Evolutionary conservation across 495 filamentous ascomycete genomes (phyloP), one percentile per base, ranked within the genome.

Genomic region (Melanomma pulvis-pyrius): DNA sequence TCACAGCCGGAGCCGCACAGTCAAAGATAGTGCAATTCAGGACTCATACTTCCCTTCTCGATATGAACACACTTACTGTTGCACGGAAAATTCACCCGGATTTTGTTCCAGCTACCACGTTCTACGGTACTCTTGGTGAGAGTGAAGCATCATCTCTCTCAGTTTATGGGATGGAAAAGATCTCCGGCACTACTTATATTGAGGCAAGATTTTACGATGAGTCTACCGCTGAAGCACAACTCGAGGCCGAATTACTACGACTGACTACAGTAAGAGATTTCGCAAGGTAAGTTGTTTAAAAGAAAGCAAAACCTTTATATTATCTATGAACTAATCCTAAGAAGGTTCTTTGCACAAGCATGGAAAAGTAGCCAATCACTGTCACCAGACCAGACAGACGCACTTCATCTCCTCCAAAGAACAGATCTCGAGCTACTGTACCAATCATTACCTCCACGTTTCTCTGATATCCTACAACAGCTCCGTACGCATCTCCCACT

Each of bases 1-100:
- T 64, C 1, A 51, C 22, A 17, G 61, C 51, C 39, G 51, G 61
- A 6, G 36, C 28, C 51, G 15, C 13, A 29, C 1, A 64, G 32
- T 36, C 32, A 36, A 36, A 57, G 61, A 46, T 64, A n/a, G 51
- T 64, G 2, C 51, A 64, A 32, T 64, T 64, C 28, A 15, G 51
- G 11, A 28, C 17, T 26, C 32, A 47, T 30, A 34, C 2, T 29
- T 47, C 39, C 12, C 22, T 29, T 44, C 19, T 47, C 26, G 51
- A 63, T 63, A 54, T 63, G 41, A 19, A 46, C 8, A 55, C 49
- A 41, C 41, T 47, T 21, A 1, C 21, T 41, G 1, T 19, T 32
- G 61, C 61, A 49, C 32, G 32, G 6, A 36, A 36, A 36, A 36
- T 36, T 13, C 32, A 36, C 13, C 32, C 32, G 13, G 32, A 36